phyloP scores from a whole-genome alignment of 2,329 filamentous ascomycete species.

The Neofusicoccum ribis region DNA sequence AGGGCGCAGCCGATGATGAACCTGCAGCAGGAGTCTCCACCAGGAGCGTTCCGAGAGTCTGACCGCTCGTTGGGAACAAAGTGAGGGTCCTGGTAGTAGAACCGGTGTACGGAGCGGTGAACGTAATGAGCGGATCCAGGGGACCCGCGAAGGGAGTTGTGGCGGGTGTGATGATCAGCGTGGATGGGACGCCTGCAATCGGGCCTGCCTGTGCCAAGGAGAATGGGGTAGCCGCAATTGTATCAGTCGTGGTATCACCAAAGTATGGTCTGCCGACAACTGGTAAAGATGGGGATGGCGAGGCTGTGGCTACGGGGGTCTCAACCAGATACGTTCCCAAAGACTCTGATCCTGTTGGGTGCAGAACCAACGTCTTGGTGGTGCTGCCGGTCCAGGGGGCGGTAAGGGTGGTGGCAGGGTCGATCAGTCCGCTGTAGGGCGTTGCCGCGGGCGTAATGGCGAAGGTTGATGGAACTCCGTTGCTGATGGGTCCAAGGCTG shows the following conservation, averaged over 20 bases:
- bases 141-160: no score
- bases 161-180: no score
- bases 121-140: no score
- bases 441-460: not conserved
- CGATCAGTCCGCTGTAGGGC: not conserved
- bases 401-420: not conserved
- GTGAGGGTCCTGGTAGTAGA: not conserved
- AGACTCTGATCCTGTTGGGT: not conserved
- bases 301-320: not conserved
- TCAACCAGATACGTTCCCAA: no score
- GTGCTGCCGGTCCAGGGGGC: not conserved
- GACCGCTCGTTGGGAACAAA: not conserved
- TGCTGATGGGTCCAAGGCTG: not conserved
- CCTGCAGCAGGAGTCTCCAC: not conserved
- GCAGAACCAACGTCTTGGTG: not conserved
- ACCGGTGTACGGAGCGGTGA: not conserved
- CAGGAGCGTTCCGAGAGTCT: not conserved
- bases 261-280: not conserved
- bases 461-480: slow-evolving; percentile 25
- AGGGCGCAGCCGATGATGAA: not conserved
- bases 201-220: no score
- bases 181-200: no score
- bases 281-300: not conserved
- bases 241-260: not conserved
- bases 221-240: not conserved